Conservation (phyloP, 139 green algal species). For the Chlorella vulgaris region DNA sequence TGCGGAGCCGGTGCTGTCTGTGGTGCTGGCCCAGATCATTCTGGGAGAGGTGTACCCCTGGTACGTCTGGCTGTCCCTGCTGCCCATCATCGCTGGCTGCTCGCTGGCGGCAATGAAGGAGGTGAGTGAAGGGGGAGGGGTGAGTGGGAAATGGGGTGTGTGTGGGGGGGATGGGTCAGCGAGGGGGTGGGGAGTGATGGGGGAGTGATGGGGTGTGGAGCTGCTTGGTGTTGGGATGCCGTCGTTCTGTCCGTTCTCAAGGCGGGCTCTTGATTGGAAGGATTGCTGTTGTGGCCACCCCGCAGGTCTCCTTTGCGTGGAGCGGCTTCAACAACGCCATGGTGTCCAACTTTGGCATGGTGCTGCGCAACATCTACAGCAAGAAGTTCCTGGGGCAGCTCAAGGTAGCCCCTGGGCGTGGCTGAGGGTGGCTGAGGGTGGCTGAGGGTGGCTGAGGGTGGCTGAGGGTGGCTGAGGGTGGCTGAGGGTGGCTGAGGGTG, state of each 20-base stretch:
- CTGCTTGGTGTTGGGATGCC: too few species aligned
- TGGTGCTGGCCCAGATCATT: slow-evolving; percentile 70
- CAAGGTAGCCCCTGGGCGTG: slow-evolving; percentile 55
- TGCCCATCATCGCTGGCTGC: slow-evolving; percentile 86
- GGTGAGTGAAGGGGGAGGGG: slow-evolving; percentile 36
- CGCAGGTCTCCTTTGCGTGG: slow-evolving; percentile 72
- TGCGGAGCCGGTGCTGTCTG: slow-evolving; percentile 71
- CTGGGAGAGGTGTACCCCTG: slow-evolving; percentile 57
- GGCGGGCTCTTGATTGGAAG: background rate
- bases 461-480: too few species aligned
- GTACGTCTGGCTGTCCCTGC: slow-evolving; percentile 83
- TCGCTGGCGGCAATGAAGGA: slow-evolving; percentile 90
- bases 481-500: too few species aligned
- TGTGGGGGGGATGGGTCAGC: too few species aligned
- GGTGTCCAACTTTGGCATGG: slow-evolving; percentile 91
- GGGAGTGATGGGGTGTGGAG: too few species aligned
- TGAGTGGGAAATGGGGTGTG: too few species aligned
- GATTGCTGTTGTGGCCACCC: background rate
- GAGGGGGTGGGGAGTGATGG: too few species aligned
- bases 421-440: too few species aligned
- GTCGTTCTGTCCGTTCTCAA: too few species aligned
- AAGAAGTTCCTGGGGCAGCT: slow-evolving; percentile 90
- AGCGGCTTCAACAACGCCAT: slow-evolving; percentile 91
- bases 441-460: too few species aligned
- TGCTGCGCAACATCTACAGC: slow-evolving; percentile 90